Percentiles rank a stretch among this genome's conserved stretches.
These are phyloP conservation scores for Aspergillus chevalieri DNA, from an alignment of 2,329 filamentous ascomycete species.

Conservation along the genomic window DNA sequence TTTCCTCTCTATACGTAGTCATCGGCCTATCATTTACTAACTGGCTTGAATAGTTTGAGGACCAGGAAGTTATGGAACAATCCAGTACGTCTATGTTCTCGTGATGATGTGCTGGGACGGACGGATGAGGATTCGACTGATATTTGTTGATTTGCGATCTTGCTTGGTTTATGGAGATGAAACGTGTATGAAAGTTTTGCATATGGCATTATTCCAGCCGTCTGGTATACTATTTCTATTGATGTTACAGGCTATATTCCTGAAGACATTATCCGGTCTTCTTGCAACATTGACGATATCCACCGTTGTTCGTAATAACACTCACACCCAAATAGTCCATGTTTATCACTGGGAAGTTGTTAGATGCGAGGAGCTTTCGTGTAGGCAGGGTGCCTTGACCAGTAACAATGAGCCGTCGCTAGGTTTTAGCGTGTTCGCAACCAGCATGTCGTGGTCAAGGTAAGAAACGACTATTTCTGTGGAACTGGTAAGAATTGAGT, in stretches of 20 bases:
- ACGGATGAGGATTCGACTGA: not conserved
- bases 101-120: conserved; percentile 11
- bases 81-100: conserved; percentile 28
- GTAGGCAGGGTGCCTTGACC: no score
- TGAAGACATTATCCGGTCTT: no score
- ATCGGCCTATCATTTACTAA: conserved; percentile 9
- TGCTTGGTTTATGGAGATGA: not conserved
- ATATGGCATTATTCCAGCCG: not conserved
- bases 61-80: conserved; percentile 29
- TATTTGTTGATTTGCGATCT: not conserved
- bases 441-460: no score
- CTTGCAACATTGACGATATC: no score
- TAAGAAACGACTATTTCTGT: no score
- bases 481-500: no score
- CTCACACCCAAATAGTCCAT: no score
- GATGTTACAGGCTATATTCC: not conserved
- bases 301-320: no score
- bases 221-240: not conserved
- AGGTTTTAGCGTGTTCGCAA: no score
- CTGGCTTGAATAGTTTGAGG: conserved; percentile 35
- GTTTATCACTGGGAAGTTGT: no score
- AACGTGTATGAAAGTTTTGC: not conserved
- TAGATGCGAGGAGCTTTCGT: no score
- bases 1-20: not conserved
- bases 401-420: no score